Evolutionary conservation across 2,329 filamentous ascomycete species (phyloP).

Genomic region (Furcasterigmium sp.): DNA sequence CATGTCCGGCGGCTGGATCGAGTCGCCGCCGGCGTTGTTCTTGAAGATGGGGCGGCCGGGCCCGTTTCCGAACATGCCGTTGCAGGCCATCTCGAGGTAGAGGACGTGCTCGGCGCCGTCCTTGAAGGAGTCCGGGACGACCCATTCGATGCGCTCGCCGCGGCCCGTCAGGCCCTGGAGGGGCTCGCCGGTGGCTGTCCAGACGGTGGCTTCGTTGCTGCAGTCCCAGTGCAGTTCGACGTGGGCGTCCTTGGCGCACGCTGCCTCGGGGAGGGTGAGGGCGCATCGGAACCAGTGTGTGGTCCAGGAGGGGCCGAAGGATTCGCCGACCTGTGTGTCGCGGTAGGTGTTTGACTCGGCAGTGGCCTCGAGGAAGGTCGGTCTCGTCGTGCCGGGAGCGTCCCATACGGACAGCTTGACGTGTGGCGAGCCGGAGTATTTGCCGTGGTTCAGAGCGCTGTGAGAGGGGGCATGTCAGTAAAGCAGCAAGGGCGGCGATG

Average conservation of each 20-base stretch:
- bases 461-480: slow-evolving; percentile 8
- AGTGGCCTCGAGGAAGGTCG: slow-evolving; percentile 84
- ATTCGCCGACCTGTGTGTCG: slow-evolving; percentile 69
- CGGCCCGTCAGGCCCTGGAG: slow-evolving; percentile 88
- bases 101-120: slow-evolving; percentile 84
- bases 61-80: slow-evolving; percentile 99
- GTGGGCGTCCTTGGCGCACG: slow-evolving; percentile 69
- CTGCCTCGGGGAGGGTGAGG: slow-evolving; percentile 68
- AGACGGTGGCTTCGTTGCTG: slow-evolving; percentile 90
- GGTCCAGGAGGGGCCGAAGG: slow-evolving; percentile 91
- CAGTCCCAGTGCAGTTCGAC: slow-evolving; percentile 97
- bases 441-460: slow-evolving; percentile 68
- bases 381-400: slow-evolving; percentile 75
- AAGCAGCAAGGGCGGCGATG: neutral
- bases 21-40: slow-evolving; percentile 73
- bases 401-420: slow-evolving; percentile 64
- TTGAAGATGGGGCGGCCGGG: no score
- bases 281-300: slow-evolving; percentile 95
- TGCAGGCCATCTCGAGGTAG: slow-evolving; percentile 98
- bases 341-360: slow-evolving; percentile 71
- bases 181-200: slow-evolving; percentile 83
- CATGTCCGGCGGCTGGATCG: slow-evolving; percentile 83
- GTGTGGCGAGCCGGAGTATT: slow-evolving; percentile 62
- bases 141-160: slow-evolving; percentile 86
- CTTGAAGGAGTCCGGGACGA: slow-evolving; percentile 73